A percentile compares a stretch with the other conserved stretches of the same genome.
phyloP scores from a whole-genome alignment of 2,329 filamentous ascomycete genomes.

The Fusarium nisikadoi region DNA sequence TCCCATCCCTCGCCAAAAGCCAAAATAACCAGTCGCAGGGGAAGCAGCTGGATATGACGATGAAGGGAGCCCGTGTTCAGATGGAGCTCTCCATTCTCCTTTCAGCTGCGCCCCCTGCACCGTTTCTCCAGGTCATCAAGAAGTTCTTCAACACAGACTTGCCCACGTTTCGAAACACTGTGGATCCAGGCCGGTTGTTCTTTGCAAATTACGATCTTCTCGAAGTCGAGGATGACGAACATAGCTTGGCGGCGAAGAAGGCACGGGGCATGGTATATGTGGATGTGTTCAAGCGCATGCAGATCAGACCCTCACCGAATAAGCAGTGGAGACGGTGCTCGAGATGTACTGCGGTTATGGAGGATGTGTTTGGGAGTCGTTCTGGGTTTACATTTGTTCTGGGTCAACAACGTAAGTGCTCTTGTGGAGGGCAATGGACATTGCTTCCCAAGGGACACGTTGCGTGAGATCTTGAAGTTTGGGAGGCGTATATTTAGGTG shows the following conservation, averaged over 20 bases:
- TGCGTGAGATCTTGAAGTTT: conserved; percentile 9
- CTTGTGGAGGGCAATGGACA: conserved; percentile 65
- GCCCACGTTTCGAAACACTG: conserved; percentile 64
- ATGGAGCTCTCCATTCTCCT: conserved; percentile 65
- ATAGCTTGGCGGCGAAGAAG: conserved; percentile 55
- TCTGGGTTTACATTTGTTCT: conserved; percentile 65
- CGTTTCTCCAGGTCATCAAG: conserved; percentile 68
- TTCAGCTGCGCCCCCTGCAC: conserved; percentile 56
- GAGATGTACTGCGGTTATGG: conserved; percentile 73
- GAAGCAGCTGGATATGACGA: conserved; percentile 55
- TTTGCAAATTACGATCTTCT: conserved; percentile 78
- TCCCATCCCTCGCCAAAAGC: conserved; percentile 58
- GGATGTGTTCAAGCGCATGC: conserved; percentile 68
- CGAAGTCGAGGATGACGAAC: conserved; percentile 69
- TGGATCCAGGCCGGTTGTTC: conserved; percentile 75
- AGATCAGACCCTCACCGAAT: conserved; percentile 53
- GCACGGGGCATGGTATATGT: conserved; percentile 54
- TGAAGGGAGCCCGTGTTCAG: conserved; percentile 60
- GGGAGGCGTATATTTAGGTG: conserved; percentile 1
- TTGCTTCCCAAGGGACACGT: conserved; percentile 52
- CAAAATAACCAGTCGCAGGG: conserved; percentile 57
- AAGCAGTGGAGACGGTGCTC: conserved; percentile 56
- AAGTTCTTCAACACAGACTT: conserved; percentile 71
- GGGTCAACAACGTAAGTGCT: conserved; percentile 64
- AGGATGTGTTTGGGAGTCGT: conserved; percentile 62